A percentile compares a stretch with the other conserved stretches of the same genome.
Evolutionary conservation across 768 basidiomycete species (phyloP).

Genomic region (Podaxis sp.): DNA sequence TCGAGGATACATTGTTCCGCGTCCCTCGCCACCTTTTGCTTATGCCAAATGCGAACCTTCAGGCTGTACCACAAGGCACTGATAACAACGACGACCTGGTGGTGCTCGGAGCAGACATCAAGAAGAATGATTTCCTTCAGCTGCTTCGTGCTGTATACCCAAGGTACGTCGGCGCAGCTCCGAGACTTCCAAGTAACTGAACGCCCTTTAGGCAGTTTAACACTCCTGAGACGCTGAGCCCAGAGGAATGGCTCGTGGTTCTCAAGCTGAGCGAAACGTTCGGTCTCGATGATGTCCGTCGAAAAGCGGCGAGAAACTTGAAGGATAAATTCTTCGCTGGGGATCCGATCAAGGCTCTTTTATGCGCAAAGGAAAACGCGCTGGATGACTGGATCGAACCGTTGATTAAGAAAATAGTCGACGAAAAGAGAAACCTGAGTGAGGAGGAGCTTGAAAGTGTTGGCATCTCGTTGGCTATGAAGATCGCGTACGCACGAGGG

Average conservation of each 20-base stretch:
- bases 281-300: neutral
- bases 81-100: slow-evolving; percentile 13
- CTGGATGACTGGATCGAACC: slow-evolving; percentile 11
- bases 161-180: neutral
- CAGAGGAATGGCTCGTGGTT: slow-evolving; percentile 2
- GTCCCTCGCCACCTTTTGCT: slow-evolving; percentile 11
- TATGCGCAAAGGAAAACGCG: slow-evolving; percentile 5
- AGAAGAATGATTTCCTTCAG: slow-evolving; percentile 12
- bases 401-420: slow-evolving; percentile 7
- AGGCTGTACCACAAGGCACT: slow-evolving; percentile 6
- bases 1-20: slow-evolving; percentile 13
- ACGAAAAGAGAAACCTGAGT: neutral
- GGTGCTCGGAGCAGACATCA: slow-evolving; percentile 5
- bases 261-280: slow-evolving; percentile 8
- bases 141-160: slow-evolving; percentile 12
- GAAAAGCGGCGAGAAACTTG: slow-evolving; percentile 7
- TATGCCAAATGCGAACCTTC: slow-evolving; percentile 11
- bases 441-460: neutral
- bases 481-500: slow-evolving; percentile 11
- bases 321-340: slow-evolving; percentile 11
- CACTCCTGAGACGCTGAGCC: slow-evolving; percentile 1
- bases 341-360: slow-evolving; percentile 6
- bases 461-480: neutral
- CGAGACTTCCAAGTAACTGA: neutral
- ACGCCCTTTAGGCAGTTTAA: slow-evolving; percentile 5